Evolutionary conservation across 768 basidiomycete species (phyloP).

Genomic region (Boletus rubescentipes): DNA sequence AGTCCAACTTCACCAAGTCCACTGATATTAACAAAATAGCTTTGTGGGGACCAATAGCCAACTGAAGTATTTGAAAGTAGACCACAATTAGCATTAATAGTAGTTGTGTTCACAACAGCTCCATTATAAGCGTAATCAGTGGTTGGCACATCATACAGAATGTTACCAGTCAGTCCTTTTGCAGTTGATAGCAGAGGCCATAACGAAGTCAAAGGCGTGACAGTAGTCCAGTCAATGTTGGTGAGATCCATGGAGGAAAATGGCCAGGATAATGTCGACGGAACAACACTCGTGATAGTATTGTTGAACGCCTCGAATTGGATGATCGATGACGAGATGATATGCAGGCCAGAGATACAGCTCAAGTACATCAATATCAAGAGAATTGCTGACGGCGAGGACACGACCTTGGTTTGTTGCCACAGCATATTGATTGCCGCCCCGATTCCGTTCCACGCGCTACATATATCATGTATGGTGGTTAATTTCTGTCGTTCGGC

Average conservation of each 20-base stretch:
- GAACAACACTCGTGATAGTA: neutral
- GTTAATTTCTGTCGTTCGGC: constrained; percentile 14
- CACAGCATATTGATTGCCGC: constrained; percentile 16
- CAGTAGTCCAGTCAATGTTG: neutral
- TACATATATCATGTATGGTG: constrained; percentile 14
- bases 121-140: neutral
- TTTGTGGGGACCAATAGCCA: neutral
- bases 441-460: constrained; percentile 27
- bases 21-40: neutral
- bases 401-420: constrained; percentile 16
- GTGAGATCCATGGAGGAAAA: neutral
- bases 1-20: constrained; percentile 4
- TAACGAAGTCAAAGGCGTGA: neutral
- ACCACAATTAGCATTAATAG: constrained; percentile 15
- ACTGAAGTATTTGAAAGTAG: constrained; percentile 7
- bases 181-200: constrained; percentile 6
- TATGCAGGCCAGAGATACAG: constrained; percentile 21
- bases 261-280: constrained; percentile 2
- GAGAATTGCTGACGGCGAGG: constrained; percentile 6
- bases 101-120: constrained; percentile 18
- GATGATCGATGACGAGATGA: constrained; percentile 24
- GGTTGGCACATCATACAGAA: constrained; percentile 19
- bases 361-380: constrained; percentile 14
- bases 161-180: constrained; percentile 10
- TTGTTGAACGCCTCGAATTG: constrained; percentile 17